Conservation (phyloP, 2,329 filamentous ascomycete species). For the Paracoccidioides lutzii region DNA sequence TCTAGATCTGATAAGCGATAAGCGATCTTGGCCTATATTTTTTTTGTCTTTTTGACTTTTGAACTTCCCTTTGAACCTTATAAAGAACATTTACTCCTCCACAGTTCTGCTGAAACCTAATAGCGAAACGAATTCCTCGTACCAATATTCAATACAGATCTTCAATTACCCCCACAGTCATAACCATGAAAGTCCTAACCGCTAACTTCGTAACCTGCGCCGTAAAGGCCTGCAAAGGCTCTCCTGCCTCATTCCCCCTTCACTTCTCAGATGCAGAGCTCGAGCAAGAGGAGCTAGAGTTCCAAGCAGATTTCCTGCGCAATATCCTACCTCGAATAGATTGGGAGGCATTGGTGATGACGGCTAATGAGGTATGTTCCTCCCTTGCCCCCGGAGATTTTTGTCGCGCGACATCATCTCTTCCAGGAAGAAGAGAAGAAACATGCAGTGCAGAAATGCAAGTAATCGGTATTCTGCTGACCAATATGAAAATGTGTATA, state of each 20-base stretch:
- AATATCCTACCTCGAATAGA: slow-evolving; percentile 82
- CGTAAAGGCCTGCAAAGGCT: slow-evolving; percentile 83
- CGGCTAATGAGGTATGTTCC: slow-evolving; percentile 50
- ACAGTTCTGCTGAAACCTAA: too few species aligned
- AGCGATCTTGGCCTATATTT: background rate
- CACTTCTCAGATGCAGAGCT: slow-evolving; percentile 89
- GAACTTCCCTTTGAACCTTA: too few species aligned
- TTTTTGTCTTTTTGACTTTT: background rate
- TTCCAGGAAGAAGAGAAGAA: background rate
- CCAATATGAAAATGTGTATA: slow-evolving; percentile 24
- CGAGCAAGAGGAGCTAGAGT: slow-evolving; percentile 66
- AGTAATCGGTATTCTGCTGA: background rate
- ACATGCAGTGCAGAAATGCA: background rate
- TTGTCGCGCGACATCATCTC: too few species aligned
- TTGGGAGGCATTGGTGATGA: slow-evolving; percentile 66
- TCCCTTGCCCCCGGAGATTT: background rate
- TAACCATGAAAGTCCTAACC: slow-evolving; percentile 81
- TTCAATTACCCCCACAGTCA: background rate
- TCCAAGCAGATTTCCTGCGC: slow-evolving; percentile 66
- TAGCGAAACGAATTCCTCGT: too few species aligned
- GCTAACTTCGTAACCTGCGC: slow-evolving; percentile 96
- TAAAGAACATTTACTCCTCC: background rate
- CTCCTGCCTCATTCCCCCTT: slow-evolving; percentile 68
- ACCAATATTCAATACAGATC: background rate
- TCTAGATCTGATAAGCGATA: background rate